phyloP scores from a whole-genome alignment of 2,329 filamentous ascomycete species.

The Zasmidium citrigriseum region DNA sequence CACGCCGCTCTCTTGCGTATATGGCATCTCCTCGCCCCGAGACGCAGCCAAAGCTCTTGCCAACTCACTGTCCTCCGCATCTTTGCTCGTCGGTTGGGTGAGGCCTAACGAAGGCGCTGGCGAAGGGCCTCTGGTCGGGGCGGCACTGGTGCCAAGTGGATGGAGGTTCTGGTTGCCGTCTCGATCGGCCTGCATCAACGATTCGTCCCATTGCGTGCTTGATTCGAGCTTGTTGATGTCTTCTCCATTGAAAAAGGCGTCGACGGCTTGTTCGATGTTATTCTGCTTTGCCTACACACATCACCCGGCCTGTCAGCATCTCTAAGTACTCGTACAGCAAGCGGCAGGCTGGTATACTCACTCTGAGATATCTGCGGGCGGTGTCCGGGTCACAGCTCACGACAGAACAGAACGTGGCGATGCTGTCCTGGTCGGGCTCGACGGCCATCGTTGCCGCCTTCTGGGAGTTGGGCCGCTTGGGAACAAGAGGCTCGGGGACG shows the following conservation, averaged over 20 bases:
- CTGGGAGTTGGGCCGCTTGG: slow-evolving; percentile 20
- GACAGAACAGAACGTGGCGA: slow-evolving; percentile 27
- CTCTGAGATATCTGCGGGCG: slow-evolving; percentile 33
- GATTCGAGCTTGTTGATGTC: slow-evolving; percentile 30
- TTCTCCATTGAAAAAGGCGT: slow-evolving; percentile 34
- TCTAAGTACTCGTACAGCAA: not conserved
- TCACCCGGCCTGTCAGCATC: slow-evolving; percentile 1
- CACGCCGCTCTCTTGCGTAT: slow-evolving; percentile 57
- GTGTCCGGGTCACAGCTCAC: slow-evolving; percentile 16
- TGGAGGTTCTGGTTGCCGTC: slow-evolving; percentile 33
- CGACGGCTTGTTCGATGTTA: slow-evolving; percentile 29
- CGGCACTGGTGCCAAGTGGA: slow-evolving; percentile 31
- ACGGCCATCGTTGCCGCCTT: slow-evolving; percentile 29
- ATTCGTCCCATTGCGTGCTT: slow-evolving; percentile 32
- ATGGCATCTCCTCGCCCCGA: slow-evolving; percentile 14
- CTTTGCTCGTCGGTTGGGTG: slow-evolving; percentile 28
- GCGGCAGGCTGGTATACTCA: slow-evolving; percentile 10
- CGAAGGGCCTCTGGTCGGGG: slow-evolving; percentile 33
- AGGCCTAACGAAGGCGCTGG: slow-evolving; percentile 24
- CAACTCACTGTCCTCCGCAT: slow-evolving; percentile 34
- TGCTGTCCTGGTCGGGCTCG: slow-evolving; percentile 28
- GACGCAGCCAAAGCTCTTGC: slow-evolving; percentile 29
- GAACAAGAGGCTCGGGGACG: slow-evolving; percentile 3
- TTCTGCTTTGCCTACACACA: slow-evolving; percentile 33
- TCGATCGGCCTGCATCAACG: slow-evolving; percentile 27